Percentiles rank a stretch among this genome's conserved stretches.
phyloP scores from a whole-genome alignment of 176 grass and related monocot genomes.

The Puya raimondii region DNA sequence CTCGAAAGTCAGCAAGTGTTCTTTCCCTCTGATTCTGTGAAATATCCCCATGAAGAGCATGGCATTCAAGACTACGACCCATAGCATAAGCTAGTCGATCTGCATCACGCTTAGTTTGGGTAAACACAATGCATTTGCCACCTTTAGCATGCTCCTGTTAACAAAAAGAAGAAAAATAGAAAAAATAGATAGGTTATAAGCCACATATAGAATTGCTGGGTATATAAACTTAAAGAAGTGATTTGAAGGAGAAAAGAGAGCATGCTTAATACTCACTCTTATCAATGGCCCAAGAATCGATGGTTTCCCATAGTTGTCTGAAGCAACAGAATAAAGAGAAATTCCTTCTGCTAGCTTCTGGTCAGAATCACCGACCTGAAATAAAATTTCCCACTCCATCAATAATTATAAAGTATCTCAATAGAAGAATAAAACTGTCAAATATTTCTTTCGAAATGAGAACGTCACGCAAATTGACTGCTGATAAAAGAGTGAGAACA shows the following conservation, averaged over 20 bases:
- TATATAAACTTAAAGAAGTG: not conserved
- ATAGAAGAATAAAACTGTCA: no score
- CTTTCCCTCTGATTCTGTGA: conserved; percentile 90
- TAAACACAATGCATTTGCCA: conserved; percentile 96
- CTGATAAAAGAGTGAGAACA: not conserved
- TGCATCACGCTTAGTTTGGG: conserved; percentile 91
- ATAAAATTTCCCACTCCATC: conserved; percentile 3
- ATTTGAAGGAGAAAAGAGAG: no score
- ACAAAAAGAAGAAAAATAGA: conserved; percentile 8
- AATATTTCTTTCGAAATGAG: no score
- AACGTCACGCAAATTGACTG: not conserved
- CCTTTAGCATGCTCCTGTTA: conserved; percentile 82
- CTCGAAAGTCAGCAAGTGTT: conserved; percentile 77
- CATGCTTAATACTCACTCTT: conserved; percentile 39
- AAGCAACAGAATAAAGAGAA: conserved; percentile 75
- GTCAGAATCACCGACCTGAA: conserved; percentile 86
- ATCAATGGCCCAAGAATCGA: conserved; percentile 84
- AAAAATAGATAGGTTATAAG: not conserved
- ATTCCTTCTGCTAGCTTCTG: conserved; percentile 95
- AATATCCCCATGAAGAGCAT: conserved; percentile 90
- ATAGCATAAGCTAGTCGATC: conserved; percentile 76
- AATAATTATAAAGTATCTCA: not conserved
- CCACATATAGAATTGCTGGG: not conserved
- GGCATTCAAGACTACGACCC: conserved; percentile 68
- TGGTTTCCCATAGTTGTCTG: conserved; percentile 63